Percentiles rank a stretch among this genome's conserved stretches.
phyloP scores from a whole-genome alignment of 176 grass and related monocot species.

The Zoysia pacifica region DNA sequence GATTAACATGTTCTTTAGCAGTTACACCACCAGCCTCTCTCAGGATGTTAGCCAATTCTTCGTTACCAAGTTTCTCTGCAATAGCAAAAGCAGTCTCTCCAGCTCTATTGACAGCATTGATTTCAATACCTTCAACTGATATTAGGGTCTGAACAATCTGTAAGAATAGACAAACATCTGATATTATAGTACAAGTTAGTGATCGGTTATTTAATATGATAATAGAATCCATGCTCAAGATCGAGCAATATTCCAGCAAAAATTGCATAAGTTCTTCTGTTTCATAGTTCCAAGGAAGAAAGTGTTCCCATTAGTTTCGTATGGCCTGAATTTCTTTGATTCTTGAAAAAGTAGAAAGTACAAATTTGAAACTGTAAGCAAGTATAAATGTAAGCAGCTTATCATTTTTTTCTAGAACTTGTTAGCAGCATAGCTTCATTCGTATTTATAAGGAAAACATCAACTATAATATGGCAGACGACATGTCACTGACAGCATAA shows the following conservation, averaged over 20 bases:
- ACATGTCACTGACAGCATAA: background rate
- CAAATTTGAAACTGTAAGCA: background rate
- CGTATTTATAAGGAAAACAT: background rate
- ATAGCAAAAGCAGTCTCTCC: slow-evolving; percentile 89
- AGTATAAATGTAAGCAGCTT: slow-evolving; percentile 11
- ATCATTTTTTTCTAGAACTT: background rate
- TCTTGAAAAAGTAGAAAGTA: slow-evolving; percentile 1
- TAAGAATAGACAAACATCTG: slow-evolving; percentile 34
- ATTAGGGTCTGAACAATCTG: slow-evolving; percentile 83
- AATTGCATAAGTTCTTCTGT: background rate
- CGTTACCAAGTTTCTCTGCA: slow-evolving; percentile 70
- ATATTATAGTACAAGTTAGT: slow-evolving; percentile 4
- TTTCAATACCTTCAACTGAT: slow-evolving; percentile 63
- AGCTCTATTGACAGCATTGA: slow-evolving; percentile 86
- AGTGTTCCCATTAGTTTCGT: background rate
- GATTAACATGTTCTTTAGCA: slow-evolving; percentile 71
- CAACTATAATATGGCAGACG: background rate
- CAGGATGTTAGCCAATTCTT: slow-evolving; percentile 68
- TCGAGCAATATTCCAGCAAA: background rate
- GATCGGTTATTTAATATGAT: background rate
- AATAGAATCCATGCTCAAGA: background rate
- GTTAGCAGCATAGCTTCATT: slow-evolving; percentile 12
- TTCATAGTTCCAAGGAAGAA: slow-evolving; percentile 14
- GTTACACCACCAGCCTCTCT: slow-evolving; percentile 59
- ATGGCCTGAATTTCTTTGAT: background rate